A percentile compares a stretch with the other conserved stretches of the same genome.
Conservation (phyloP, 805 yeast species). For the Barnettozyma vustinii region DNA sequence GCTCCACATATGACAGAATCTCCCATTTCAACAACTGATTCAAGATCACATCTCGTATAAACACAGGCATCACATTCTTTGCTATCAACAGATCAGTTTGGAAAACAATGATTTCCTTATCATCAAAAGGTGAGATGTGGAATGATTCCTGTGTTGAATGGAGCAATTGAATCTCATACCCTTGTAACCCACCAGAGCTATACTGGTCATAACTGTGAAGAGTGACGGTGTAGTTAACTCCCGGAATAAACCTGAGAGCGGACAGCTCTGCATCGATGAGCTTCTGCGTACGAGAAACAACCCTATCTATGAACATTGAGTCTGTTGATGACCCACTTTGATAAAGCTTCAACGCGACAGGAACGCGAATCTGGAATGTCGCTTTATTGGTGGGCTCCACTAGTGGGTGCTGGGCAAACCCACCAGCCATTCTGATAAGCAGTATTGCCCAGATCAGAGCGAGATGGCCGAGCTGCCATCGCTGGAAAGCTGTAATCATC, state of each 20-base stretch:
- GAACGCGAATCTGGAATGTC: neutral
- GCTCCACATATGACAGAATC: constrained; percentile 1
- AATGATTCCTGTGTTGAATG: constrained; percentile 4
- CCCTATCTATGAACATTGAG: neutral
- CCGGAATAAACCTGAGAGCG: neutral
- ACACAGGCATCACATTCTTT: constrained; percentile 1
- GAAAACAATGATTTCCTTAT: neutral
- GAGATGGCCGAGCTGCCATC: neutral
- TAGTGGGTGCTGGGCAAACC: neutral
- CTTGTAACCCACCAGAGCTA: neutral
- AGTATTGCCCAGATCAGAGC: neutral
- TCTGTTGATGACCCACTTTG: neutral
- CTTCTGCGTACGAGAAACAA: constrained; percentile 1
- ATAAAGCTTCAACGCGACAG: neutral
- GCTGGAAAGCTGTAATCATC: neutral
- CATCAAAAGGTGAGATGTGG: constrained; percentile 7
- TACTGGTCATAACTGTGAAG: neutral
- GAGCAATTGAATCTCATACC: constrained; percentile 2
- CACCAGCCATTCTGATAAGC: too few species aligned
- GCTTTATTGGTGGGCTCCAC: neutral
- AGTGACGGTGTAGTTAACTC: neutral
- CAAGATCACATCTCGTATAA: constrained; percentile 4
- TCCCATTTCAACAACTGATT: constrained; percentile 3
- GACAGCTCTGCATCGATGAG: neutral
- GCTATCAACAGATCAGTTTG: constrained; percentile 7